Base-by-base conservation (phyloP, 2,329 filamentous ascomycete genomes). In the Hypoxylon sp. region DNA sequence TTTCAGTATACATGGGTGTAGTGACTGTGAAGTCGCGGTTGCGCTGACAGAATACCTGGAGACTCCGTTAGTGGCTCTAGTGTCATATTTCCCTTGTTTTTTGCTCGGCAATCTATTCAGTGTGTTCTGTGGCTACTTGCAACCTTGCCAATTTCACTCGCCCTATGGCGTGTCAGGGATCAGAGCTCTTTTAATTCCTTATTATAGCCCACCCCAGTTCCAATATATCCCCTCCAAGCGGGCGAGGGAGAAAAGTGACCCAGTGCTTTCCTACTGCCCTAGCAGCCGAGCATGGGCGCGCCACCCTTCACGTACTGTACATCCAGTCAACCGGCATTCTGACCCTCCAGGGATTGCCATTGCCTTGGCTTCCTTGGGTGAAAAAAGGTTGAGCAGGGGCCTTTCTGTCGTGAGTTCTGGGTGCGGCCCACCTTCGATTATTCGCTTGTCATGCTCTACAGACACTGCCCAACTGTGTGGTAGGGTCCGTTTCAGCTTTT, bases 401-500 rank as follows among this genome's bases (percentile, higher is more conserved):
- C 69, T 70, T 62, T 71, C 73, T 73, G 72, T 72, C 72, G 65
- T 71, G 75, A 75, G 73, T 72, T 72, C 66, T 73, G 72, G 71
- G 70, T 74, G 72, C 71, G 77, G 73, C 65, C 76, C 72, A 70
- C 75, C 31, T 70, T 78, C 72, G 76, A 74, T 75, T 73, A 76
- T 77, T 79, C 73, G 78, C 77, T 79, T 78, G 79, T 79, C 75
- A 80, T 81, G 79, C 78, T 78, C 72, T 74, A 68, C 70, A 64
- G 66, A 69, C 72, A 76, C 75, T 79, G 77, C 79, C 76, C 81
- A 78, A 75, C 77, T 77, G 80, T 80, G 82, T 82, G 79, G 80
- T 79, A 80, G 77, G 77, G 76, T 76, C 78, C 77, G 82, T 84
- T 84, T 84, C 82, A 84, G 74, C 72, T 77, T 80, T 80, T 76